These are phyloP conservation scores for Ogataea glucozyma DNA, from an alignment of 805 yeast genomes.

Conservation along the genomic window DNA sequence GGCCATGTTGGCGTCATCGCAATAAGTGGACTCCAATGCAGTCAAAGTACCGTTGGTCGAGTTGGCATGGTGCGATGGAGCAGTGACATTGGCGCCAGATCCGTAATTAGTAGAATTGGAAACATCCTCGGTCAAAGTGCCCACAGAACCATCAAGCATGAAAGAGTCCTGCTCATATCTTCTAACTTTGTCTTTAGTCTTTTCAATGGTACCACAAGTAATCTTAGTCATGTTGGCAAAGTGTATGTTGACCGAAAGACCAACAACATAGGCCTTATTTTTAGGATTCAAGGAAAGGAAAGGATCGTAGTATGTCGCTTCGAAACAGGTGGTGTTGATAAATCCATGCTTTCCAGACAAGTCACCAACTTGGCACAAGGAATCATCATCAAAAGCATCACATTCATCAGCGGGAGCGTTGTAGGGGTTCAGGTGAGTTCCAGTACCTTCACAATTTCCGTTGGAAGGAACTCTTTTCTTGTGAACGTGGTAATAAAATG, in stretches of 20 bases:
- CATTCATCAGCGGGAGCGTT: constrained; percentile 51
- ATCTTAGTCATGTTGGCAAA: constrained; percentile 53
- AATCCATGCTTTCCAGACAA: constrained; percentile 77
- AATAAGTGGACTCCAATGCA: constrained; percentile 22
- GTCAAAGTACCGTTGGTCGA: constrained; percentile 21
- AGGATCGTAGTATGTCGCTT: constrained; percentile 62
- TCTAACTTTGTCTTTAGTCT: constrained; percentile 30
- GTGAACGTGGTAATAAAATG: constrained; percentile 70
- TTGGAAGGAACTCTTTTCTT: constrained; percentile 51
- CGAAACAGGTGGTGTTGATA: constrained; percentile 69
- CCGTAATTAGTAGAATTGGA: constrained; percentile 11
- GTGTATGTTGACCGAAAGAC: constrained; percentile 57
- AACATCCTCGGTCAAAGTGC: neutral
- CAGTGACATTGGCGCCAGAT: constrained; percentile 10
- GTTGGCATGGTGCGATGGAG: constrained; percentile 7
- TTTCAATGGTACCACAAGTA: constrained; percentile 62
- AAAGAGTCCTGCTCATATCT: constrained; percentile 26
- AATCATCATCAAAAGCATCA: constrained; percentile 50
- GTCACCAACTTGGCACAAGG: constrained; percentile 70
- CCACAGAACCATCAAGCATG: constrained; percentile 13
- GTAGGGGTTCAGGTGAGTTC: constrained; percentile 65
- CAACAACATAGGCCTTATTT: constrained; percentile 59
- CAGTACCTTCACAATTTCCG: constrained; percentile 56
- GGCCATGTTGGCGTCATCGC: constrained; percentile 24
- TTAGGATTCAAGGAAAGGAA: constrained; percentile 60